These are phyloP conservation scores for Corylus heterophylla DNA, from an alignment of 306 rosid species.

Conservation along the genomic window DNA sequence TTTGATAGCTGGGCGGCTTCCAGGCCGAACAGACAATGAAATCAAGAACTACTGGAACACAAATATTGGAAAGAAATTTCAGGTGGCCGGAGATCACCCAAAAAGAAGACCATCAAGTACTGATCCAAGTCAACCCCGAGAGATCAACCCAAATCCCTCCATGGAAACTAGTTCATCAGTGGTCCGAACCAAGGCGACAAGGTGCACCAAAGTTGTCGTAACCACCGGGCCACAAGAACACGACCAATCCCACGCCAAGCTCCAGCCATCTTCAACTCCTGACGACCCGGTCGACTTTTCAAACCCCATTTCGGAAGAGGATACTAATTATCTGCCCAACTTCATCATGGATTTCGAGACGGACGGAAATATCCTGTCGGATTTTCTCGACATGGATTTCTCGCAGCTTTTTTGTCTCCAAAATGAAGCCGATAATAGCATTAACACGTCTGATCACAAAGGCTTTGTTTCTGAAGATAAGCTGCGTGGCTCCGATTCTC, in stretches of 20 bases:
- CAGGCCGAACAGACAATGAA: constrained; percentile 92
- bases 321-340: constrained; percentile 10
- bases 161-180: too few species aligned
- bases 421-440: constrained; percentile 14
- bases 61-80: constrained; percentile 56
- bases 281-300: background rate
- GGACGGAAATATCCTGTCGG: constrained; percentile 45
- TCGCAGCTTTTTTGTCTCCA: constrained; percentile 28
- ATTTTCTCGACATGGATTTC: constrained; percentile 43
- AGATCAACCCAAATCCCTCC: background rate
- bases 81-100: background rate
- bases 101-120: constrained; percentile 6
- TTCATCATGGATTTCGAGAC: constrained; percentile 46
- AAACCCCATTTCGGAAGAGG: constrained; percentile 2
- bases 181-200: constrained; percentile 52
- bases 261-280: background rate
- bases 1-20: constrained; percentile 75
- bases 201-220: constrained; percentile 49
- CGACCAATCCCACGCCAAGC: background rate
- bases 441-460: background rate
- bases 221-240: background rate
- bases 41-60: constrained; percentile 81
- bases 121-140: too few species aligned
- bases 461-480: constrained; percentile 26
- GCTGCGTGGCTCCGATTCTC: constrained; percentile 35